These are phyloP conservation scores for Arabis hirsuta DNA, from an alignment of 345 rosid genomes.

Conservation along the genomic window DNA sequence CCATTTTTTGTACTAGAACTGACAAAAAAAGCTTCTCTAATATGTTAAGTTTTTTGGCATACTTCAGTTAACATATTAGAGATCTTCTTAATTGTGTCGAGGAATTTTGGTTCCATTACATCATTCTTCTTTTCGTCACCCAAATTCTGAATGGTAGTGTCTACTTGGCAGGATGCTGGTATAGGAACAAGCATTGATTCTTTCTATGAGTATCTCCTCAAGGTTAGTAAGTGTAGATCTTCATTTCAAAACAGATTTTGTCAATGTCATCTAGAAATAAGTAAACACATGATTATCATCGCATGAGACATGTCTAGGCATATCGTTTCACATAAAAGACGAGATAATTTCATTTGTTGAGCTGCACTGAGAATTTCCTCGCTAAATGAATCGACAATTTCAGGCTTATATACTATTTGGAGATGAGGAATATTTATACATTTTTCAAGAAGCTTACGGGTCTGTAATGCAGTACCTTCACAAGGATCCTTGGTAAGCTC, in stretches of 20 bases:
- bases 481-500: conserved; percentile 95
- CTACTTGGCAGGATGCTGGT: conserved; percentile 93
- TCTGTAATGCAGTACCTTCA: conserved; percentile 89
- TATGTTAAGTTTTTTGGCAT: conserved; percentile 6
- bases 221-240: conserved; percentile 54
- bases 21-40: neutral
- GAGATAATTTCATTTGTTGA: no score
- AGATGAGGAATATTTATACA: conserved; percentile 88
- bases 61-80: neutral
- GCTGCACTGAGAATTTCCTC: neutral
- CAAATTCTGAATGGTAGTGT: conserved; percentile 29
- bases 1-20: neutral
- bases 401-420: conserved; percentile 97
- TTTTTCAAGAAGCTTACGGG: conserved; percentile 93
- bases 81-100: neutral
- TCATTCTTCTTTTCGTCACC: neutral
- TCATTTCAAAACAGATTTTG: no score
- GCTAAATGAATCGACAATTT: conserved; percentile 34
- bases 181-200: conserved; percentile 99
- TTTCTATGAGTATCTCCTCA: conserved; percentile 94
- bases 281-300: no score
- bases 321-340: no score
- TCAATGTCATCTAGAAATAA: no score
- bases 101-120: neutral
- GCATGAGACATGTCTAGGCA: no score